Base-by-base conservation (phyloP, 352 stramenopile genomes). In the Blastocystis sp. region DNA sequence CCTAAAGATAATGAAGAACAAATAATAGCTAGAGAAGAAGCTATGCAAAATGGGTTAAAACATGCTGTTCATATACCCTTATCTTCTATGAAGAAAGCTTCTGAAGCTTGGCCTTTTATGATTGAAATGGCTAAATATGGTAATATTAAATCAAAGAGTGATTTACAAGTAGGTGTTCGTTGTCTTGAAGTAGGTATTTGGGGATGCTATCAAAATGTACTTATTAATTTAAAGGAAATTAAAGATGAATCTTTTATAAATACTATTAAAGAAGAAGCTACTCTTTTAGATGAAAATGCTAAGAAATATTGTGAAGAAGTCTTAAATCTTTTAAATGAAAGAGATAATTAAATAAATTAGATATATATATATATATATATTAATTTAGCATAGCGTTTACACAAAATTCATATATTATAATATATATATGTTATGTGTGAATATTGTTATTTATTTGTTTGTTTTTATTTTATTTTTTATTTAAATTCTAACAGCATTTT, bases 61-160 rank as follows among this genome's bases (percentile, higher is more conserved):
- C 40, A 32, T 10, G 65, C 65, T 30, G 66, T 69, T 21, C 31
- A 47, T 18, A 62, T 69, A 19, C 65, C 65, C 10, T 35, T 69
- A 39, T 25, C 62, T 7, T 56, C 45, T 2, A 69, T 69, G 65
- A 59, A 52, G 31, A 68, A 57, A n/a, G 65, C 58, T 9, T 39
- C 39, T 28, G 45, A 55, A 19, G 47, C 40, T 9, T 69, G 65
- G 65, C 23, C 19, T 9, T 52, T 49, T 56, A 69, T 69, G 65
- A 48, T 67, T 41, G 58, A 58, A 18, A 64, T 69, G 33, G 57
- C 65, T n/a, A 68, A 69, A 36, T 44, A 59, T 47, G 65, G 65
- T n/a, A 69, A 69, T 44, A 65, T 69, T n/a, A 69, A 66, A 31
- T 67, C 52, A 23, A 65, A 64, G 48, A 66, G 43, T 33, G 65